Base-by-base conservation (phyloP, 2,329 filamentous ascomycete species). In the Fusarium neocosmosporiellum region DNA sequence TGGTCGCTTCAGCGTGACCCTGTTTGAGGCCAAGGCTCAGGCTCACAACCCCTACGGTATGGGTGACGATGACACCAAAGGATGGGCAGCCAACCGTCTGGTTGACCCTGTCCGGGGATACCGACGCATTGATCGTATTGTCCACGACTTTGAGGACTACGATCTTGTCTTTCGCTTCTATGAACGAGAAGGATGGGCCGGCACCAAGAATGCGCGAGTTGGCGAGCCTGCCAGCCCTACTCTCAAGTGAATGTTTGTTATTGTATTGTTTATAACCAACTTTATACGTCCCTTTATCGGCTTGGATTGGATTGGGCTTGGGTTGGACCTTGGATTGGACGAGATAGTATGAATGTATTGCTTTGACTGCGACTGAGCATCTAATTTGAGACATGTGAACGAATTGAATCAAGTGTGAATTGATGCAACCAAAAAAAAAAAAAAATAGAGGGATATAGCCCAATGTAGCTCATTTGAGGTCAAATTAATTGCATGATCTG, bases 101-200 rank as follows among this genome's bases (percentile, higher is more conserved):
- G 92, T 95, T 85, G 95, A 98, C 78, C 87, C 87, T 59, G 93
- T 99, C 75, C 87, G 90, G 69, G 96, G 96, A 2, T 99, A 99
- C 81, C 90, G 93, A 69, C 90, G 96, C 22, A 89, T 98, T 61
- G 96, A 99, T 82, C 92, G 95, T 63, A 98, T 99, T 74, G 94
- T 99, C 59, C 96, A 99, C 82, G 95, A 98, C 79, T 92, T 99
- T 77, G 96, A 99, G 80, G 96, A 97, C 61, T 99, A 99, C 80
- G 95, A 98, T 81, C 87, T 99, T 39, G 93, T 99, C 53, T 99
- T 99, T 85, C 90, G 96, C 67, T 98, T 97, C 87, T 99, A 97
- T 80, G 95, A 98, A 86, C 90, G 94, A 67, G 91, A 97, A 75
- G 96, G 93, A 78, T 98, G 89, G 89, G 81, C 83, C 55, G 88